These are phyloP conservation scores for Populus tomentosa DNA, from an alignment of 441 rosid species.

Conservation along the genomic window DNA sequence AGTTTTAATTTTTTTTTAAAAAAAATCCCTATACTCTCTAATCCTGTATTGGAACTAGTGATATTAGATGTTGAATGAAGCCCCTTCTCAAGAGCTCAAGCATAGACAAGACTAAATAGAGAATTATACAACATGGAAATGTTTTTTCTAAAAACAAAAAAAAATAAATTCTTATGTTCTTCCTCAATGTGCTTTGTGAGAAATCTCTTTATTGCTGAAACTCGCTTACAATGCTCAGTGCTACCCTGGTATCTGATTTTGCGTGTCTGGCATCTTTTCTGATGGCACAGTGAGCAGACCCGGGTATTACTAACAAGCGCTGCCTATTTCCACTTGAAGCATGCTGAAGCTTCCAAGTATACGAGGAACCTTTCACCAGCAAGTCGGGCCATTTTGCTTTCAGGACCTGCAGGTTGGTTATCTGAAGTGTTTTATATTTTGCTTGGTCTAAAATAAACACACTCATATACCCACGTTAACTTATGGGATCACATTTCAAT, in stretches of 20 bases:
- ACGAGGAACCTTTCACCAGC: conserved; percentile 82
- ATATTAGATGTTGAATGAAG: neutral
- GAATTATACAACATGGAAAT: no score
- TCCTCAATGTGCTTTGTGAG: neutral
- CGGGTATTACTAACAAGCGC: conserved; percentile 76
- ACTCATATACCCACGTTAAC: neutral
- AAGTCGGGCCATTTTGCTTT: conserved; percentile 75
- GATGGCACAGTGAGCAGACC: conserved; percentile 69
- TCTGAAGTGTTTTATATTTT: neutral
- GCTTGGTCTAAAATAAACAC: neutral
- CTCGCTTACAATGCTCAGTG: neutral
- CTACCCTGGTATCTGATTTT: neutral
- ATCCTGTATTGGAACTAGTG: neutral
- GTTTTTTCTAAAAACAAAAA: no score
- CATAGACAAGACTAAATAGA: no score
- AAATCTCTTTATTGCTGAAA: neutral
- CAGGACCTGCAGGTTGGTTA: conserved; percentile 84
- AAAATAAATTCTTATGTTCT: neutral
- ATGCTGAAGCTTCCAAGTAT: conserved; percentile 72
- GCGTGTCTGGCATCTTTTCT: conserved; percentile 6
- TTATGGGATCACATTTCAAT: conserved; percentile 1
- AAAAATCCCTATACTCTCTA: neutral
- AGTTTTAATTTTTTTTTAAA: neutral
- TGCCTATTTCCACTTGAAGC: conserved; percentile 86
- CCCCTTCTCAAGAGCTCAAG: no score